Percentiles rank a stretch among this genome's conserved stretches.
Conservation (phyloP, 345 rosid species). For the Lagerstroemia speciosa region DNA sequence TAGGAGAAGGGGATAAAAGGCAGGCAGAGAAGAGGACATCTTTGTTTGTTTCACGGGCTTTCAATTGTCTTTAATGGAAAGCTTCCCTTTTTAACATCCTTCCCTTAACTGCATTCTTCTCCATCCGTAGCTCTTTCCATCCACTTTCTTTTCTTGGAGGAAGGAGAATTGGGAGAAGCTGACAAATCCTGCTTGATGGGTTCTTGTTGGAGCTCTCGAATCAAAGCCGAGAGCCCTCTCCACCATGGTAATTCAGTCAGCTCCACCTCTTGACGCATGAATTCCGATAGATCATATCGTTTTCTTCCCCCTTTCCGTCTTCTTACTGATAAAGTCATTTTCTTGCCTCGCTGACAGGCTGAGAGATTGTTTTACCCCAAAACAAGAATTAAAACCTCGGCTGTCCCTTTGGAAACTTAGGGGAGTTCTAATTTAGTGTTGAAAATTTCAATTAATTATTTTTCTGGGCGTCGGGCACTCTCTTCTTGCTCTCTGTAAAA, state of each 20-base stretch:
- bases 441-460: no score
- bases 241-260: slow-evolving; percentile 25
- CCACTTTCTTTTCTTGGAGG: not conserved
- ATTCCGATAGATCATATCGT: no score
- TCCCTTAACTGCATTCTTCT: not conserved
- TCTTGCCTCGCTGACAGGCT: not conserved
- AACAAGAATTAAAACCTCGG: not conserved
- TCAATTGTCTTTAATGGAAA: not conserved
- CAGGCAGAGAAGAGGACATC: slow-evolving; percentile 1
- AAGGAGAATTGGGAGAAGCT: no score
- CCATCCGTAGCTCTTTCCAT: not conserved
- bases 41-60: not conserved
- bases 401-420: not conserved
- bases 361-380: not conserved
- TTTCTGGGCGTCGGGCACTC: not conserved
- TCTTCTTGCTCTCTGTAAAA: not conserved
- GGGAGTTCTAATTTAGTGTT: no score
- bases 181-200: slow-evolving; percentile 35
- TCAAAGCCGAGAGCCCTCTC: slow-evolving; percentile 41
- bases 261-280: not conserved
- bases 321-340: not conserved
- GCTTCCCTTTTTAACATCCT: not conserved
- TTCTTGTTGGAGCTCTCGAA: slow-evolving; percentile 55
- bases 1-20: not conserved
- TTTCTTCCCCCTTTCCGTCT: not conserved